Base-by-base conservation (phyloP, 2,329 filamentous ascomycete genomes). In the Purpureocillium lavendulum region DNA sequence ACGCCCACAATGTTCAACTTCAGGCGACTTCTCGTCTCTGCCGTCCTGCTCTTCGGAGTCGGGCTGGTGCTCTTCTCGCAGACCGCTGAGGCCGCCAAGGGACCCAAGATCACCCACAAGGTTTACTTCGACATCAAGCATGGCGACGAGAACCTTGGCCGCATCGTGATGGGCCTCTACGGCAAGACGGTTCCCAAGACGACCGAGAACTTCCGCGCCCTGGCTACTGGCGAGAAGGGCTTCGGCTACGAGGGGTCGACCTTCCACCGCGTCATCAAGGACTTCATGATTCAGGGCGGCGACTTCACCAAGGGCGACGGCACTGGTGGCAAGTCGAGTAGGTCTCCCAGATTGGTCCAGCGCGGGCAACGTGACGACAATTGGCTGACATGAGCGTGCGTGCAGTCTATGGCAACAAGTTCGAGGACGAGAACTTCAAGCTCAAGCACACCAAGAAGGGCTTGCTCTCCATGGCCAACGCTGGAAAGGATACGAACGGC, bases 61-160 rank as follows among this genome's bases (percentile, higher is more conserved):
- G 73, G 75, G 51, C 71, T 90, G 59, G 67, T 88, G 51, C 78
- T 87, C 69, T 80, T 94, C 59, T 74, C 83, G 51, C 82, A 87
- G 65, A 75, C 78, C 28, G 80, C 77, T 44, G 79, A 84, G 52
- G 84, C 85, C 40, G 71, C 71, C 50, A 87, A 90, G 71, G 90
- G 92, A 35, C 90, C 87, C 47, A 94, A 92, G 80, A 90, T 96
- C 71, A 96, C 89, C 55, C 74, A 86, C 74, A 95, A 94, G 80
- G 87, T 92, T 66, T 92, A 79, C 74, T 90, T 94, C 63, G 86
- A 92, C 64, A 81, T 94, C 50, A 67, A 73, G 55, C 80, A 87
- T 56, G 87, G 82, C 56, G 86, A 86, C 48, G 71, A 87, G 65
- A 61, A 73, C 35, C 58, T 90, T 32, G 87, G 87, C 45, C 79